Conservation (phyloP, 495 filamentous ascomycete species). For the Melanomma pulvis-pyrius region DNA sequence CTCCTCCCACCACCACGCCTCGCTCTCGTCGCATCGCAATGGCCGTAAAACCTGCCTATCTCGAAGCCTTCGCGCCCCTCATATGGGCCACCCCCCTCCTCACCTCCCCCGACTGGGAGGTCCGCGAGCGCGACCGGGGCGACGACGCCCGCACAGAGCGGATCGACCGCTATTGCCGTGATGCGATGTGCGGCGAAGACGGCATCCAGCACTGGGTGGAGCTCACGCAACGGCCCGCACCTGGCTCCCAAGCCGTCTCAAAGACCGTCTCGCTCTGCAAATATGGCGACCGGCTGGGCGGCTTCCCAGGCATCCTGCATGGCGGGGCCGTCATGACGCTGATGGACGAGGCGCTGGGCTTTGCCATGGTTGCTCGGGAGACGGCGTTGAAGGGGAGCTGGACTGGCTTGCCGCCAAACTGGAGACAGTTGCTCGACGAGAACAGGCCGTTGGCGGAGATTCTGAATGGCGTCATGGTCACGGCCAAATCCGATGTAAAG, state of each 20-base stretch:
- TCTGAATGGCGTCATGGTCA: constrained; percentile 25
- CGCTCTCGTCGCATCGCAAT: background rate
- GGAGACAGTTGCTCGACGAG: background rate
- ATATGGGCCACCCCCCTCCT: constrained; percentile 25
- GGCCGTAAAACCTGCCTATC: background rate
- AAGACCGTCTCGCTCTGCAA: constrained; percentile 11
- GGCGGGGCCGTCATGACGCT: constrained; percentile 31
- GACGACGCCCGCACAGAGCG: background rate
- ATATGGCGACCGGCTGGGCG: constrained; percentile 18
- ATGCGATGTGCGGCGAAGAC: constrained; percentile 20
- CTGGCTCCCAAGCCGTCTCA: constrained; percentile 3
- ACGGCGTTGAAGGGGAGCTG: background rate
- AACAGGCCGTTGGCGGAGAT: constrained; percentile 10
- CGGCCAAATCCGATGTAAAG: constrained; percentile 27
- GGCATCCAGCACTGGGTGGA: constrained; percentile 20
- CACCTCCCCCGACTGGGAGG: constrained; percentile 10
- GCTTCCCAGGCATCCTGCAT: constrained; percentile 28
- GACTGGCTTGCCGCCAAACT: background rate
- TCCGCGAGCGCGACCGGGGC: constrained; percentile 5
- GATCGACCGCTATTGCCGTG: constrained; percentile 12
- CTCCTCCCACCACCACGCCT: background rate
- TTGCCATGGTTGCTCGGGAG: constrained; percentile 23
- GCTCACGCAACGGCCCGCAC: constrained; percentile 12
- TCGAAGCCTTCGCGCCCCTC: constrained; percentile 24
- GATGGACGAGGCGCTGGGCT: constrained; percentile 31